These are phyloP conservation scores for Taphrina confusa DNA, from an alignment of 1,139 yeast genomes.

Conservation along the genomic window DNA sequence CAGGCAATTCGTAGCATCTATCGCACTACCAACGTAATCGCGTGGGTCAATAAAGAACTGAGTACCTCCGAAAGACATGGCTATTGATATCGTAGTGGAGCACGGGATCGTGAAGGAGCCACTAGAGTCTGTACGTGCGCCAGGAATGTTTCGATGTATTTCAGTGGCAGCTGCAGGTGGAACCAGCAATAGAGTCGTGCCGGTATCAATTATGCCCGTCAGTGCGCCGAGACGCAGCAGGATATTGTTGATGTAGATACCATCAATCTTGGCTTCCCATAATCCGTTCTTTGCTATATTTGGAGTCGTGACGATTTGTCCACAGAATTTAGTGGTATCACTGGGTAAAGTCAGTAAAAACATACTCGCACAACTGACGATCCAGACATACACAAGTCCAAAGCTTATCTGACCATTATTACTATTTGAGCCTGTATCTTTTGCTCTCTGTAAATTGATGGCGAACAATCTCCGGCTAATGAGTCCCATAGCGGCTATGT, in stretches of 20 bases:
- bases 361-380: slow-evolving; percentile 44
- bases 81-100: slow-evolving; percentile 50
- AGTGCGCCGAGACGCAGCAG: slow-evolving; percentile 48
- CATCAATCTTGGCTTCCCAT: slow-evolving; percentile 57
- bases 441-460: slow-evolving; percentile 50
- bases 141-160: slow-evolving; percentile 56
- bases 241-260: slow-evolving; percentile 48
- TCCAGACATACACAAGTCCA: slow-evolving; percentile 34
- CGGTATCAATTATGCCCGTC: slow-evolving; percentile 62
- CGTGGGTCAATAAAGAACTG: slow-evolving; percentile 53
- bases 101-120: slow-evolving; percentile 58
- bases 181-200: slow-evolving; percentile 63
- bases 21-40: slow-evolving; percentile 56
- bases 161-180: slow-evolving; percentile 59
- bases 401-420: slow-evolving; percentile 42
- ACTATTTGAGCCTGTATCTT: slow-evolving; percentile 41
- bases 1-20: slow-evolving; percentile 58
- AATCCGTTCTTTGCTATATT: slow-evolving; percentile 50
- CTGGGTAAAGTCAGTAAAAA: slow-evolving; percentile 42
- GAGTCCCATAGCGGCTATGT: slow-evolving; percentile 48
- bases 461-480: slow-evolving; percentile 51
- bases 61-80: slow-evolving; percentile 51
- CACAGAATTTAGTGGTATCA: slow-evolving; percentile 50
- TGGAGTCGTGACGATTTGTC: slow-evolving; percentile 52
- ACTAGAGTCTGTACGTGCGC: slow-evolving; percentile 46